These are phyloP conservation scores for Paraleonurus japonicus DNA, from an alignment of 257 asterid species.

Conservation along the genomic window DNA sequence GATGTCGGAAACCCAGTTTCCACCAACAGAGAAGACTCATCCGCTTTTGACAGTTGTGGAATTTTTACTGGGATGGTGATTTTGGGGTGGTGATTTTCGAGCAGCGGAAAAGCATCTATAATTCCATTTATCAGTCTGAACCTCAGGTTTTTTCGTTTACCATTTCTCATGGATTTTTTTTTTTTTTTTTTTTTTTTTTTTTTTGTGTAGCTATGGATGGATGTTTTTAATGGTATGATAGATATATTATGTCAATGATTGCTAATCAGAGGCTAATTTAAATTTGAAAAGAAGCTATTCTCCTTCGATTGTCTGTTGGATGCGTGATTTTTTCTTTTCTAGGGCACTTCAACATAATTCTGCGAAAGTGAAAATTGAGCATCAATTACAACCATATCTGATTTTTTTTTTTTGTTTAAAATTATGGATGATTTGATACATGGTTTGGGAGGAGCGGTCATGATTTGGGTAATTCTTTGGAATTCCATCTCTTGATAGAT, in stretches of 20 bases:
- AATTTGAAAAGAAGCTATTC: neutral
- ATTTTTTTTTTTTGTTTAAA: too few species aligned
- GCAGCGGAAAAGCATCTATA: slow-evolving; percentile 57
- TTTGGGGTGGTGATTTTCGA: slow-evolving; percentile 56
- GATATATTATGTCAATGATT: slow-evolving; percentile 4
- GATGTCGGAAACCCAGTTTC: slow-evolving; percentile 86
- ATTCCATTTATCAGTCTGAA: slow-evolving; percentile 48
- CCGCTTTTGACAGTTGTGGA: slow-evolving; percentile 51
- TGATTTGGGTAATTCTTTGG: neutral
- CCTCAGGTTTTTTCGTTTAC: slow-evolving; percentile 30
- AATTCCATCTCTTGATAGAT: neutral
- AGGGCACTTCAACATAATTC: neutral
- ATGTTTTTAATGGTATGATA: neutral
- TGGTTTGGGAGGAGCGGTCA: neutral
- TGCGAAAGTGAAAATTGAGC: neutral
- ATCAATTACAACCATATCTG: neutral
- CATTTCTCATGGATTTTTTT: neutral
- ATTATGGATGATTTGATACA: too few species aligned
- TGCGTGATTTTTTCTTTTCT: slow-evolving; percentile 3
- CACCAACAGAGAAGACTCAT: slow-evolving; percentile 63
- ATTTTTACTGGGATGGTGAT: too few species aligned
- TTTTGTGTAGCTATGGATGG: neutral
- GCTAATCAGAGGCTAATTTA: neutral
- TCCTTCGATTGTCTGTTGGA: slow-evolving; percentile 4
- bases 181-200: too few species aligned